Evolutionary conservation across 257 asterid species (phyloP).

Genomic region (Gentiana dahurica): DNA sequence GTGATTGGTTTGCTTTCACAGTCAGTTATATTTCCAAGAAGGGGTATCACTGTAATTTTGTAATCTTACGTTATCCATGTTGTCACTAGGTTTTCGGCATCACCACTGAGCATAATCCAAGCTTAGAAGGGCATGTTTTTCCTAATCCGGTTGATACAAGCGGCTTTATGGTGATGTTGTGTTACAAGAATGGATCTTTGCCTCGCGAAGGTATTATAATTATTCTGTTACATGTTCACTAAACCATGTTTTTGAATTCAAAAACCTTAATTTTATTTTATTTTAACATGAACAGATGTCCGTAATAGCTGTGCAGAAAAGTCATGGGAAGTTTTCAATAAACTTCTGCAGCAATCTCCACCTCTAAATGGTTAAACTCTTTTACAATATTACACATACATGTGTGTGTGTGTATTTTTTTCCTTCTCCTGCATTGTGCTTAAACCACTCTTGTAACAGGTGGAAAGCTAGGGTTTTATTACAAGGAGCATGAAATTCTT

Average conservation of each 20-base stretch:
- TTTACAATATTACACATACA: too few relatives aligned
- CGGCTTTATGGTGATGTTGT: conserved; percentile 88
- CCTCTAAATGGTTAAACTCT: conserved; percentile 62
- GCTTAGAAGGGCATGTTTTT: conserved; percentile 87
- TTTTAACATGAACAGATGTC: conserved; percentile 29
- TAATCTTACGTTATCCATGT: background rate
- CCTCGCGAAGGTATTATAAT: conserved; percentile 76
- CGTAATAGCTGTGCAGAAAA: conserved; percentile 60
- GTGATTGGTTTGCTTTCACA: background rate
- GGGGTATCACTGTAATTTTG: too few relatives aligned
- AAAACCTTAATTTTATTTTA: background rate
- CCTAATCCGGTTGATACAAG: conserved; percentile 81
- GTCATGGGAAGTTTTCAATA: conserved; percentile 80
- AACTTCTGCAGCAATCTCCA: conserved; percentile 46
- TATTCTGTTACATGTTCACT: background rate
- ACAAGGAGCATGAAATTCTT: conserved; percentile 79
- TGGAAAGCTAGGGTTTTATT: conserved; percentile 90
- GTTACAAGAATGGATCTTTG: conserved; percentile 88
- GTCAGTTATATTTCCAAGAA: background rate
- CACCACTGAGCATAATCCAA: conserved; percentile 56
- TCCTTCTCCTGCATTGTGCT: conserved; percentile 9
- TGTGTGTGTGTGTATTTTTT: background rate
- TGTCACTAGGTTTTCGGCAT: conserved; percentile 61
- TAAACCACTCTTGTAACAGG: conserved; percentile 23
- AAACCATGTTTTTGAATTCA: background rate